Evolutionary conservation across 73 alveolate genomes (phyloP).

Genomic region (Breviolum minutum): DNA sequence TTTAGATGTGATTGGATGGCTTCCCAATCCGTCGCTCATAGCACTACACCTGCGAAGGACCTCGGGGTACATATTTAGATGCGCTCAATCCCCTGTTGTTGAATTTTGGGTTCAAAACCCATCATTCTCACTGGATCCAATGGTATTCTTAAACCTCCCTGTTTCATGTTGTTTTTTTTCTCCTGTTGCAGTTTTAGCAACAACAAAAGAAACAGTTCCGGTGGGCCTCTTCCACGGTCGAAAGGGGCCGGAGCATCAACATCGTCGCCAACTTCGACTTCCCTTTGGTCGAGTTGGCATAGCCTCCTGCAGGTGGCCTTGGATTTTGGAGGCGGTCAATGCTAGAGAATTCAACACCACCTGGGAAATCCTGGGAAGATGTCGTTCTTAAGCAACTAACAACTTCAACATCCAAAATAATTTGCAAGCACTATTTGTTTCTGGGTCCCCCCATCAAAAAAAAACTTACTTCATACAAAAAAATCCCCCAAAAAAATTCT

Average conservation of each 20-base stretch:
- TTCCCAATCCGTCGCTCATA: no score
- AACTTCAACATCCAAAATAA: not conserved
- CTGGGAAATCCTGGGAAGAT: no score
- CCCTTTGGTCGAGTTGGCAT: not conserved
- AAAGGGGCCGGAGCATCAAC: conserved; percentile 93
- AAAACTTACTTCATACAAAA: no score
- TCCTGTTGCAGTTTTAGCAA: not conserved
- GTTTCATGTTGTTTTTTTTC: not conserved
- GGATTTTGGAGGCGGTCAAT: not conserved
- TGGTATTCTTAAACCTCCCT: not conserved
- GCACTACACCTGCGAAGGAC: no score
- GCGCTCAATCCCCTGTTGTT: no score
- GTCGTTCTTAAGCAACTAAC: no score
- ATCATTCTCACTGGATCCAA: not conserved
- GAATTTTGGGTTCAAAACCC: not conserved
- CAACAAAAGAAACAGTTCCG: not conserved
- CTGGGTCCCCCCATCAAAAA: no score
- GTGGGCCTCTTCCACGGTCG: conserved; percentile 66
- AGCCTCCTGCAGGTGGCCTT: not conserved
- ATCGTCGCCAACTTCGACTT: conserved; percentile 49
- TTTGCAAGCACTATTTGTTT: not conserved
- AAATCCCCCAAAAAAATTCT: no score
- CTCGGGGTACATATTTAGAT: no score
- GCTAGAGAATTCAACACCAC: not conserved
- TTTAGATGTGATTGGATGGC: no score